Evolutionary conservation across 495 filamentous ascomycete genomes (phyloP).

Genomic region (Massariosphaeria phaeospora): DNA sequence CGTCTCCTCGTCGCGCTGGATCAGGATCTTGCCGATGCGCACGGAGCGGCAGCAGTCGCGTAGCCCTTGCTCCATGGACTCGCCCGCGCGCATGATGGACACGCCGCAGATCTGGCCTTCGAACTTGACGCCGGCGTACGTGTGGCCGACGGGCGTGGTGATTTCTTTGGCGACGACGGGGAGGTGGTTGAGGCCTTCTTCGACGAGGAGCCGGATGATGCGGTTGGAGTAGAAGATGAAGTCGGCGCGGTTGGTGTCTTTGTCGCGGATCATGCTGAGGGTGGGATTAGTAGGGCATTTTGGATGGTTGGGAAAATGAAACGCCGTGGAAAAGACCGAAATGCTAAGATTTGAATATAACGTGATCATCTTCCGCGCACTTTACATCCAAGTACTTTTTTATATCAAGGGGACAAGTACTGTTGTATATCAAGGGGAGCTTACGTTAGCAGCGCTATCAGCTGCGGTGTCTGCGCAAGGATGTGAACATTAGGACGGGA

Average conservation of each 20-base stretch:
- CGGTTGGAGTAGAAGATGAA: conserved; percentile 99
- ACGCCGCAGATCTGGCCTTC: conserved; percentile 98
- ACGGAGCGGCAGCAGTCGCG: conserved; percentile 95
- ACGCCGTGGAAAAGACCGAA: too few species aligned
- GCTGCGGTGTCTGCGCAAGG: conserved; percentile 87
- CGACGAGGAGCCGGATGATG: conserved; percentile 95
- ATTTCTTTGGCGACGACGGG: conserved; percentile 82
- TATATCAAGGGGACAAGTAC: too few species aligned
- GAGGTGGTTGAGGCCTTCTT: conserved; percentile 95
- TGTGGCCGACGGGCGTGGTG: conserved; percentile 81
- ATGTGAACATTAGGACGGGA: conserved; percentile 81
- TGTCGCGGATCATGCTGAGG: conserved; percentile 97
- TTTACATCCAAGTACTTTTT: too few species aligned
- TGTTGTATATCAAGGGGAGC: conserved; percentile 43
- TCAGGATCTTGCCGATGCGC: conserved; percentile 95
- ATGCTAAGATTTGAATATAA: too few species aligned
- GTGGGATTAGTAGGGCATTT: too few species aligned
- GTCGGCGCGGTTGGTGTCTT: conserved; percentile 80
- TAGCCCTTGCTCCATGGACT: conserved; percentile 96
- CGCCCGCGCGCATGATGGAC: conserved; percentile 95
- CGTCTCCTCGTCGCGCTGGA: conserved; percentile 95
- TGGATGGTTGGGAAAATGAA: too few species aligned
- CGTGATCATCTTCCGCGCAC: too few species aligned
- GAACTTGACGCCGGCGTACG: conserved; percentile 89
- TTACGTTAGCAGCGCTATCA: conserved; percentile 95